Evolutionary conservation across 2,329 filamentous ascomycete genomes (phyloP).

Genomic region (Phialocephala sp.): DNA sequence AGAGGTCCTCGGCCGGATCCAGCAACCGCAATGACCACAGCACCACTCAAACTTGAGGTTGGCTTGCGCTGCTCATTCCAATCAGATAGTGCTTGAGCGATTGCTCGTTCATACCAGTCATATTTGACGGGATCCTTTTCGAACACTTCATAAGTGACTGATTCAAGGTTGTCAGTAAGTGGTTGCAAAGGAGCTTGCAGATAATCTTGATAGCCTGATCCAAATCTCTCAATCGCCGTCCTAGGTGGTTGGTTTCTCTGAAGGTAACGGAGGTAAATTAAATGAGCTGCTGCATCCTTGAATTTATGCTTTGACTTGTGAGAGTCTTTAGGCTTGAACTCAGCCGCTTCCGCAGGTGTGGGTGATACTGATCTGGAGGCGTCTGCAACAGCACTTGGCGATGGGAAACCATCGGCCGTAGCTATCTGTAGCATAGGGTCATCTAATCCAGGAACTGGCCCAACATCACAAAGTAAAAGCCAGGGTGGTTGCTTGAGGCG

Average conservation of each 20-base stretch:
- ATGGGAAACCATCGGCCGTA: conserved; percentile 42
- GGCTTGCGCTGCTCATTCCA: conserved; percentile 77
- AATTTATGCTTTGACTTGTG: conserved; percentile 51
- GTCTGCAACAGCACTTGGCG: conserved; percentile 50
- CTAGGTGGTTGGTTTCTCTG: conserved; percentile 79
- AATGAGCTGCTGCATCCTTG: conserved; percentile 65
- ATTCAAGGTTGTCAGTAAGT: conserved; percentile 94
- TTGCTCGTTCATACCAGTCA: conserved; percentile 88
- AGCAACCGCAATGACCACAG: conserved; percentile 87
- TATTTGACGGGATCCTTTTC: conserved; percentile 99
- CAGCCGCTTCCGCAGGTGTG: conserved; percentile 73
- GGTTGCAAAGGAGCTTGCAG: conserved; percentile 94
- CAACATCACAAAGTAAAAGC: conserved; percentile 67
- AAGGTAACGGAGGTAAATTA: conserved; percentile 83
- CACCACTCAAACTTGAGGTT: conserved; percentile 71
- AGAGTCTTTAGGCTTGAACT: conserved; percentile 42
- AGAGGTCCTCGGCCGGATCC: conserved; percentile 92
- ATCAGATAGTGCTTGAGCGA: conserved; percentile 79
- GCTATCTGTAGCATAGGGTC: conserved; percentile 39
- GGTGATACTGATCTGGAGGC: conserved; percentile 44
- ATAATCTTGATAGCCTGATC: conserved; percentile 88
- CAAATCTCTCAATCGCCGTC: conserved; percentile 68
- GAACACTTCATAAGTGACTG: conserved; percentile 97
- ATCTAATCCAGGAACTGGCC: conserved; percentile 51
- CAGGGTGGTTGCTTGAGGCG: conserved; percentile 67